Conservation (phyloP, 371 early-diverging fungal genomes). For the Circinella minor region DNA sequence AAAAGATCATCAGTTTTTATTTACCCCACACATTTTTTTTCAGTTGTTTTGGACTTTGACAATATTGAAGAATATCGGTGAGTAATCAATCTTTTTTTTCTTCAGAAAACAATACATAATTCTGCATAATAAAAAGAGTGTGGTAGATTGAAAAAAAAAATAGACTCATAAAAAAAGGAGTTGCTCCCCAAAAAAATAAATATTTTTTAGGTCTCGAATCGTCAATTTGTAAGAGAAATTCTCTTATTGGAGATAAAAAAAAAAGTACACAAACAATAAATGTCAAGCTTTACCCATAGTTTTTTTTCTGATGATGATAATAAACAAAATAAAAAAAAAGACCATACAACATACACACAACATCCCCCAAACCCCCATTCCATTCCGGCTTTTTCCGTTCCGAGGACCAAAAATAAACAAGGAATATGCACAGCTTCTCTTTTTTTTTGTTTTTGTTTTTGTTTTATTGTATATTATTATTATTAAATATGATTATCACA, state of each 20-base stretch:
- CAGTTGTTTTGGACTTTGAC: conserved; percentile 77
- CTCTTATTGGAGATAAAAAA: not conserved
- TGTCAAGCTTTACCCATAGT: not conserved
- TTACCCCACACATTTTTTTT: not conserved
- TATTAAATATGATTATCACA: not conserved
- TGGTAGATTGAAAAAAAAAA: too few relatives aligned
- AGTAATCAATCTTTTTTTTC: not conserved
- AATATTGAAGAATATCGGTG: conserved; percentile 84
- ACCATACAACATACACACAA: too few relatives aligned
- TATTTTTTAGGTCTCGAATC: conserved; percentile 13
- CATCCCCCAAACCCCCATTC: not conserved
- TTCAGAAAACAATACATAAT: not conserved
- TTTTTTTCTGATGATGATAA: not conserved
- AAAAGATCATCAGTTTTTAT: not conserved
- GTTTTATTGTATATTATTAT: too few relatives aligned
- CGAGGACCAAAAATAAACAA: not conserved
- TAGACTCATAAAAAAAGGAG: too few relatives aligned
- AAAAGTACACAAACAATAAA: not conserved
- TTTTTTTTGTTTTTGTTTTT: not conserved
- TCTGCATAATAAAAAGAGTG: too few relatives aligned
- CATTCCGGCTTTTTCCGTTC: conserved; percentile 12
- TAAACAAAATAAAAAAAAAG: too few relatives aligned
- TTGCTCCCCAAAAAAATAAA: not conserved
- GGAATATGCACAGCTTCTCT: not conserved
- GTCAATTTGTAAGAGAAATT: conserved; percentile 7